Evolutionary conservation across 768 basidiomycete genomes (phyloP).

Genomic region (Baorangia bicolor): DNA sequence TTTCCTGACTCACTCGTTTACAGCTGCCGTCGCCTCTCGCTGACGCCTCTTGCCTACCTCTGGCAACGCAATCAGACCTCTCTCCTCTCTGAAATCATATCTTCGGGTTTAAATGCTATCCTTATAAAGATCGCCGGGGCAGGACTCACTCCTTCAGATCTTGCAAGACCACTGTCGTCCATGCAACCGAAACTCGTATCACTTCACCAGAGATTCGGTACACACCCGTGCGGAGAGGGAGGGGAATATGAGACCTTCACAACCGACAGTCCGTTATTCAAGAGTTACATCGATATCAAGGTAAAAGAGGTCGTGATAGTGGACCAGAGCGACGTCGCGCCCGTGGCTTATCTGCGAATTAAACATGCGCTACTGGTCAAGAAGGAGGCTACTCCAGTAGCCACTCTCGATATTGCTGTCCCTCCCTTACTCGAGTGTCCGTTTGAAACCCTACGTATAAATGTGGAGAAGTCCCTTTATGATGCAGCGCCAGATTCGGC

Average conservation of each 20-base stretch:
- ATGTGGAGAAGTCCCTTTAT: conserved; percentile 13
- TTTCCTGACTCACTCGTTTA: conserved; percentile 1
- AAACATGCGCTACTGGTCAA: conserved; percentile 60
- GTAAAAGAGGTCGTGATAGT: conserved; percentile 73
- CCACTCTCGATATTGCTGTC: conserved; percentile 26
- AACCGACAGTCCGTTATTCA: conserved; percentile 86
- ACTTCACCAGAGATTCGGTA: conserved; percentile 79
- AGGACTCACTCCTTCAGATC: conserved; percentile 73
- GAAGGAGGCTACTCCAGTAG: conserved; percentile 40
- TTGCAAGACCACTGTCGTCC: conserved; percentile 70
- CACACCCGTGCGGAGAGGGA: conserved; percentile 95
- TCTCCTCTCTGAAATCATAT: conserved; percentile 84
- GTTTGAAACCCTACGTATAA: conserved; percentile 15
- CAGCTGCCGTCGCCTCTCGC: conserved; percentile 77
- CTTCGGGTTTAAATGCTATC: conserved; percentile 72
- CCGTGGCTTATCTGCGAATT: conserved; percentile 88
- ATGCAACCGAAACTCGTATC: conserved; percentile 73
- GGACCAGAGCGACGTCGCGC: conserved; percentile 79
- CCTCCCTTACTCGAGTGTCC: conserved; percentile 51
- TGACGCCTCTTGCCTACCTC: conserved; percentile 83
- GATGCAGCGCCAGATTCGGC: neutral
- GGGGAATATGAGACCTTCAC: conserved; percentile 98
- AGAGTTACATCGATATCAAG: conserved; percentile 65
- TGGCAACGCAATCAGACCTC: conserved; percentile 94
- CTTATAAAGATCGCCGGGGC: conserved; percentile 97